phyloP scores from a whole-genome alignment of 306 rosid species.

The Luffa aegyptiaca region DNA sequence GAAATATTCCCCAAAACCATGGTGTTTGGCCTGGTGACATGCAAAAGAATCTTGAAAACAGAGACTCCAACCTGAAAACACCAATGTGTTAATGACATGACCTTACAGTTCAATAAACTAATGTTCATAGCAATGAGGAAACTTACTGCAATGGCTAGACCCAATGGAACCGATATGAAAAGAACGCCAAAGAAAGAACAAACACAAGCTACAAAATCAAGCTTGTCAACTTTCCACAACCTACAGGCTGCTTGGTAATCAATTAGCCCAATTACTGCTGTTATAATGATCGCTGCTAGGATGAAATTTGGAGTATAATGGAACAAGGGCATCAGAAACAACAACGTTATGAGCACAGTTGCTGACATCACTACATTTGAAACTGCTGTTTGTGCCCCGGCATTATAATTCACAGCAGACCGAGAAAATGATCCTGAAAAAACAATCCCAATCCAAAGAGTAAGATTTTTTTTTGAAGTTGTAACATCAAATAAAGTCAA shows the following conservation, averaged over 20 bases:
- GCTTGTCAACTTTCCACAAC: constrained; percentile 93
- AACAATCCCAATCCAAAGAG: neutral
- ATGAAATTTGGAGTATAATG: constrained; percentile 81
- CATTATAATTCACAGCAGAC: constrained; percentile 88
- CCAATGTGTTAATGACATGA: neutral
- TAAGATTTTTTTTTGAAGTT: neutral
- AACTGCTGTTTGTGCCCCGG: constrained; percentile 79
- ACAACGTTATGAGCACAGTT: constrained; percentile 84
- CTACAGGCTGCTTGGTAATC: constrained; percentile 61
- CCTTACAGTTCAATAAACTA: neutral
- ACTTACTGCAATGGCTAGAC: constrained; percentile 87
- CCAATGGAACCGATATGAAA: constrained; percentile 84
- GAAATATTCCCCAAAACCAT: constrained; percentile 68
- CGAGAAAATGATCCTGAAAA: constrained; percentile 89
- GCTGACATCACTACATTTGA: constrained; percentile 84
- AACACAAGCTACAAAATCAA: constrained; percentile 78
- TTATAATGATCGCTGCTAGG: constrained; percentile 82
- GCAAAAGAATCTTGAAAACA: constrained; percentile 84
- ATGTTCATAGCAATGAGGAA: neutral
- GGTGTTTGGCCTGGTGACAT: constrained; percentile 89
- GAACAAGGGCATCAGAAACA: constrained; percentile 93
- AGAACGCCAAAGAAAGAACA: constrained; percentile 89
- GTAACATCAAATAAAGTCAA: neutral
- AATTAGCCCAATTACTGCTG: constrained; percentile 81
- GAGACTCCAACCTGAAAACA: constrained; percentile 73